Percentiles rank a stretch among this genome's conserved stretches.
These are phyloP conservation scores for Mycena vulgaris DNA, from an alignment of 768 basidiomycete species.

Conservation along the genomic window DNA sequence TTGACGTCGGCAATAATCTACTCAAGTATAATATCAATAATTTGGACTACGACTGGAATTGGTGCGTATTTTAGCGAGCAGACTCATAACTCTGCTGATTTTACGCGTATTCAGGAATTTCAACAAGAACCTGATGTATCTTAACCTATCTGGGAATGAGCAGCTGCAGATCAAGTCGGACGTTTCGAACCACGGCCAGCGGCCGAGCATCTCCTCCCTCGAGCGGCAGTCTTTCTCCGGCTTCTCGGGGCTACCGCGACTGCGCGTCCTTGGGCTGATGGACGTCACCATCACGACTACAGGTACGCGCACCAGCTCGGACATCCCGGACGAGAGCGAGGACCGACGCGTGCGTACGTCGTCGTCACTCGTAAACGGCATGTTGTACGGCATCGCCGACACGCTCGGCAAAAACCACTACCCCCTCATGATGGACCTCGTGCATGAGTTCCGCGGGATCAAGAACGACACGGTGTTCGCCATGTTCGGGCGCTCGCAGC, in stretches of 20 bases:
- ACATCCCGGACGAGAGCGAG: slow-evolving; percentile 88
- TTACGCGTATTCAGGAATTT: slow-evolving; percentile 89
- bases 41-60: slow-evolving; percentile 99
- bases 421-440: slow-evolving; percentile 93
- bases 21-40: slow-evolving; percentile 98
- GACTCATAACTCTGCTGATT: neutral
- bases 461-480: slow-evolving; percentile 93
- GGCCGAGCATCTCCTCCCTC: slow-evolving; percentile 44
- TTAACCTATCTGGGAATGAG: slow-evolving; percentile 98
- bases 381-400: slow-evolving; percentile 98
- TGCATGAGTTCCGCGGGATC: slow-evolving; percentile 85
- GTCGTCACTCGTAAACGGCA: slow-evolving; percentile 86
- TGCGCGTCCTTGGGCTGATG: slow-evolving; percentile 96
- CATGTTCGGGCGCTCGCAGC: slow-evolving; percentile 90
- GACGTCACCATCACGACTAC: slow-evolving; percentile 90
- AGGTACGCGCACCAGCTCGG: slow-evolving; percentile 62
- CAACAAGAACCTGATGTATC: slow-evolving; percentile 92
- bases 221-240: slow-evolving; percentile 73
- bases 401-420: slow-evolving; percentile 85
- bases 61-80: slow-evolving; percentile 65
- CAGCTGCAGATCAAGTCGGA: slow-evolving; percentile 95
- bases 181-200: slow-evolving; percentile 50
- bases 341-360: slow-evolving; percentile 95
- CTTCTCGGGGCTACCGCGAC: slow-evolving; percentile 86
- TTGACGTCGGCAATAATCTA: slow-evolving; percentile 95